Evolutionary conservation across 129 eudicot genomes (phyloP), one percentile per base, ranked within the genome.

Genomic region (Centella asiatica): DNA sequence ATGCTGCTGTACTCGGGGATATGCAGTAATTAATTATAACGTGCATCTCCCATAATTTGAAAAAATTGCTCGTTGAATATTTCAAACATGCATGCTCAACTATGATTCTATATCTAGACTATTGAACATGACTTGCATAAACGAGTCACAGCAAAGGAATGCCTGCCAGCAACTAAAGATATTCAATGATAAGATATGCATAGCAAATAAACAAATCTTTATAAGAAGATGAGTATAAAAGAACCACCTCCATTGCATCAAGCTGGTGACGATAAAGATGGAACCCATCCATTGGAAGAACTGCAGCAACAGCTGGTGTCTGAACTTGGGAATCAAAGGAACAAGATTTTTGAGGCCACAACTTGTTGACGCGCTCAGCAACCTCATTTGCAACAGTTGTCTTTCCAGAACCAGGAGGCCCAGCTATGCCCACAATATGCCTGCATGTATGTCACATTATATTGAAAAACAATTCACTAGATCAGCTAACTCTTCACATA

Each of bases 401-500:
- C 82, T 93, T 93, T 74, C 99, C 99, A 69, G 99, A 95, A 64
- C 99, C 99, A 45, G 99, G 99, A 18, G 99, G 96, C 51, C 99
- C 99, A 22, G 96, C 94, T 65, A 93, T 66, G 39, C 96, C 99
- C 60, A 93, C 87, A 10, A 93, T 82, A 78, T 82, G 83, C 75
- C 99, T 93, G 88, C 71, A 81, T n/a, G 45, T 11, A 54, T 46
- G 44, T 40, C 53, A 59, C 44, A 73, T 51, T 57, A 49, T 27
- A 65, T 53, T 57, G 23, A 23, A 56, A 19, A 67, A 39, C 70
- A 69, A 19, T 56, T 56, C 44, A 67, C 53, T 37, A 66, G 49
- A 49, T 50, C 34, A 40, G 34, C 32, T 39, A 34, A 45, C 40
- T 19, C 15, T 44, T 73, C 54, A 36, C 33, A 34, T 39, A 66